These are phyloP conservation scores for Mucuna pruriens DNA, from an alignment of 306 rosid species.

Conservation along the genomic window DNA sequence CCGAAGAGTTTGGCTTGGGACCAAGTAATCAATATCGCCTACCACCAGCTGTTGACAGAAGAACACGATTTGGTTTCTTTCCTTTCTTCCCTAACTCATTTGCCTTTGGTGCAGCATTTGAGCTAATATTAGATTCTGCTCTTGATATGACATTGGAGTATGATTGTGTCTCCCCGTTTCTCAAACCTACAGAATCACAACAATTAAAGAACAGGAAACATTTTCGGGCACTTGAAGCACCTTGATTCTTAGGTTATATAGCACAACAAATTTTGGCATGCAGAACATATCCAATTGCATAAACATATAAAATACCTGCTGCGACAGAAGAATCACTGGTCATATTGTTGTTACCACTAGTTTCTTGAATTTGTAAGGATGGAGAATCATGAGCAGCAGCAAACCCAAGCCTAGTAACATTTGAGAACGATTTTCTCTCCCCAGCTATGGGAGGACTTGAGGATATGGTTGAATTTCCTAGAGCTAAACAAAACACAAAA, in stretches of 20 bases:
- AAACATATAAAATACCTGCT: conserved; percentile 52
- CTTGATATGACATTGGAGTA: conserved; percentile 77
- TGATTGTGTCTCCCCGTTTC: conserved; percentile 60
- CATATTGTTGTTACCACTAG: conserved; percentile 39
- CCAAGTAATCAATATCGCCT: conserved; percentile 75
- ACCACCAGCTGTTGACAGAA: conserved; percentile 87
- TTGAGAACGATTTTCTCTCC: conserved; percentile 80
- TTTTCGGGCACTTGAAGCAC: neutral
- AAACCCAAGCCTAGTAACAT: conserved; percentile 86
- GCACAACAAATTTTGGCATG: neutral
- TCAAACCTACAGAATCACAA: conserved; percentile 46
- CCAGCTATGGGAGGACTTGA: conserved; percentile 79
- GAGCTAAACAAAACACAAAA: conserved; percentile 59
- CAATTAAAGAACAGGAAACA: neutral
- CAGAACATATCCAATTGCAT: conserved; percentile 23
- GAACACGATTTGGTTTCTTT: conserved; percentile 78
- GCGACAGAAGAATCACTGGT: conserved; percentile 47
- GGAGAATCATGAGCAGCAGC: conserved; percentile 98
- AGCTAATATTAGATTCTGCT: conserved; percentile 51
- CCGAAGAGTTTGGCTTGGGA: neutral
- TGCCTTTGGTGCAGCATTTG: conserved; percentile 59
- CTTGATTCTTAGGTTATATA: neutral
- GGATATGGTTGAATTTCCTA: conserved; percentile 71
- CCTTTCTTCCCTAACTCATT: conserved; percentile 88
- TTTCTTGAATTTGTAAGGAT: conserved; percentile 69